Conservation (phyloP, 306 rosid genomes). For the Quercus ilex region DNA sequence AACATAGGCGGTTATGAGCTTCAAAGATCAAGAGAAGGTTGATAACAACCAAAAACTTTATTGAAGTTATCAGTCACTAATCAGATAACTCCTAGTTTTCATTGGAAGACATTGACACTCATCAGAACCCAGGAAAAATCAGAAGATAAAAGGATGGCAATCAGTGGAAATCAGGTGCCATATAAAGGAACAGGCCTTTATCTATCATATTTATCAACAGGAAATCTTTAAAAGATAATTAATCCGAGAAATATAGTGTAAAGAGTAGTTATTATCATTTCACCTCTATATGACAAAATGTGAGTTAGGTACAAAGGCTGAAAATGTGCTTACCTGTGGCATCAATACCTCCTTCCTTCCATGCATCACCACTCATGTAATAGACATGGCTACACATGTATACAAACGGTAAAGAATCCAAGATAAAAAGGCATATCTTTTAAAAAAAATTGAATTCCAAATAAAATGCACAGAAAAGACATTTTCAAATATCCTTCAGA, state of each 20-base stretch:
- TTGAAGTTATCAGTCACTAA: neutral
- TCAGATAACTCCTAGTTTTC: neutral
- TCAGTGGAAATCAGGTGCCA: neutral
- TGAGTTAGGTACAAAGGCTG: neutral
- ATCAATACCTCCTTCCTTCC: conserved; percentile 99
- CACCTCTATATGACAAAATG: neutral
- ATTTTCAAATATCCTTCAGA: neutral
- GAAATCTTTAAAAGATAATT: neutral
- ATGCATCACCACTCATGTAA: conserved; percentile 99
- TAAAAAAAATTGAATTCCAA: neutral
- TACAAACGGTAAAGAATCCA: conserved; percentile 27
- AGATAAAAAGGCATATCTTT: neutral
- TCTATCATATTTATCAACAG: neutral
- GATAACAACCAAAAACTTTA: neutral
- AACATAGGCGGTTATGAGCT: neutral
- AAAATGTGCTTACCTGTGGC: conserved; percentile 73
- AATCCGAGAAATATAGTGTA: neutral
- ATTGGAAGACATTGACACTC: neutral
- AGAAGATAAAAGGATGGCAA: neutral
- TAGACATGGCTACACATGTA: conserved; percentile 68
- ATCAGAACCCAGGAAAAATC: neutral
- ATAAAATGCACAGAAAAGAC: neutral
- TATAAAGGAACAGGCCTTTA: neutral
- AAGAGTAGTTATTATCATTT: neutral
- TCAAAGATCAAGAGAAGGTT: neutral